A percentile compares a stretch with the other conserved stretches of the same genome.
phyloP scores from a whole-genome alignment of 306 rosid species.

The Inga oerstediana region DNA sequence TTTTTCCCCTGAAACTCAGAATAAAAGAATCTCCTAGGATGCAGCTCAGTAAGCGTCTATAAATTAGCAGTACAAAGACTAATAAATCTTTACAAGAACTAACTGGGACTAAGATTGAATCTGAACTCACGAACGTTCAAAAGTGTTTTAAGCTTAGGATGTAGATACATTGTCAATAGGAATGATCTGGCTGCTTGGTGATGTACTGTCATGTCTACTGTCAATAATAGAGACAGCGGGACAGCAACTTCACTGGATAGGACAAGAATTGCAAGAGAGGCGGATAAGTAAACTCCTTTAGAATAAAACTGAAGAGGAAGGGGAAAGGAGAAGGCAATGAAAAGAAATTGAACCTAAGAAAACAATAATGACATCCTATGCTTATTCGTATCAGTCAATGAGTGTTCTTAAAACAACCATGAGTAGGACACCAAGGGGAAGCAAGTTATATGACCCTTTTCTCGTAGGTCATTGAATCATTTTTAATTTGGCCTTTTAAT shows the following conservation, averaged over 20 bases:
- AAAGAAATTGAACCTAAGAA: not conserved
- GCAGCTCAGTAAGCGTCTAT: slow-evolving; percentile 3
- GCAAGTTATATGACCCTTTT: not conserved
- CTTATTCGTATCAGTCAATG: not conserved
- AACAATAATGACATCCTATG: not conserved
- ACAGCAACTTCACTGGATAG: not conserved
- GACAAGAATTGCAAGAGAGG: not conserved
- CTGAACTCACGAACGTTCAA: not conserved
- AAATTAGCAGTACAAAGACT: not conserved
- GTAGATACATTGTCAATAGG: not conserved
- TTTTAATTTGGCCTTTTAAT: not conserved
- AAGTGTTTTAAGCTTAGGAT: slow-evolving; percentile 1
- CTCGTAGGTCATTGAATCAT: not conserved
- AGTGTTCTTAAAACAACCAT: not conserved
- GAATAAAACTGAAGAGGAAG: not conserved
- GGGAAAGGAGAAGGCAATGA: not conserved
- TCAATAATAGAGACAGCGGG: not conserved
- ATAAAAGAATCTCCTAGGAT: not conserved
- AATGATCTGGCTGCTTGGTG: not conserved
- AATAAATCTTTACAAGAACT: not conserved
- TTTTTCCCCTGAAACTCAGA: not conserved
- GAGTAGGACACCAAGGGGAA: not conserved
- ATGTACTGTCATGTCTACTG: not conserved
- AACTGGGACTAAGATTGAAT: not conserved
- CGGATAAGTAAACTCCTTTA: not conserved